Base-by-base conservation (phyloP, 306 rosid species). In the Vigna nakashimae region DNA sequence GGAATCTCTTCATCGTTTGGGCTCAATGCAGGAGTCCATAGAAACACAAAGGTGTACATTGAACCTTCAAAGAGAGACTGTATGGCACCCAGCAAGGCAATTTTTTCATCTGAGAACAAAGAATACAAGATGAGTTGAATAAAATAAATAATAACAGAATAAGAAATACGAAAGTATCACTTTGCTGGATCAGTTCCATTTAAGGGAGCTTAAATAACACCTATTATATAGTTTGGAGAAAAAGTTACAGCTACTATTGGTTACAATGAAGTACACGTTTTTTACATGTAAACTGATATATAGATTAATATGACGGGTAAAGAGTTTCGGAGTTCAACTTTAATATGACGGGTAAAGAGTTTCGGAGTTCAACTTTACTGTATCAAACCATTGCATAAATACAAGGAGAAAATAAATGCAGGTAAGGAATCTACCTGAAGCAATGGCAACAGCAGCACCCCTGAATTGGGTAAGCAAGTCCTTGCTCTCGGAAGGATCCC, bases 1-100 rank as follows among this genome's bases (percentile, higher is more conserved):
- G 98, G 98, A 79, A 93, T 91, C 7, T 91, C 98, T 83, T 93
- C 98, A 3, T 87, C 95, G 71, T 91, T 90, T 80, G 98, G 98
- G 86, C 98, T 93, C 83, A 93, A 64, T 53, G 97, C 98, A 67
- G 98, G 98, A 83, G 98, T 93, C 98, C 98, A 93, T 4, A 93
- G 93, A 76, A 93, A 91, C 86, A 93, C 91, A 79, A 91, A 93
- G 46, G 98, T 93, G 67, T 93, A 91, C 98, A 93, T 91, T 9
- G 98, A 93, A 76, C 98, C 98, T 91, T 93, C 98, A 81, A 93
- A 93, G 63, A 93, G 88, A 65, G 98, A 93, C 84, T 93, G 98
- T 73, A 93, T 91, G 7, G 97, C 98, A 71, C 98, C 98, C 70
- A 93, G 83, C 70, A 93, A 71, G 20, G 95, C 98, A 60, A 93